A percentile compares a stretch with the other conserved stretches of the same genome.
Conservation (phyloP, 768 basidiomycete genomes). For the Russula foetens region DNA sequence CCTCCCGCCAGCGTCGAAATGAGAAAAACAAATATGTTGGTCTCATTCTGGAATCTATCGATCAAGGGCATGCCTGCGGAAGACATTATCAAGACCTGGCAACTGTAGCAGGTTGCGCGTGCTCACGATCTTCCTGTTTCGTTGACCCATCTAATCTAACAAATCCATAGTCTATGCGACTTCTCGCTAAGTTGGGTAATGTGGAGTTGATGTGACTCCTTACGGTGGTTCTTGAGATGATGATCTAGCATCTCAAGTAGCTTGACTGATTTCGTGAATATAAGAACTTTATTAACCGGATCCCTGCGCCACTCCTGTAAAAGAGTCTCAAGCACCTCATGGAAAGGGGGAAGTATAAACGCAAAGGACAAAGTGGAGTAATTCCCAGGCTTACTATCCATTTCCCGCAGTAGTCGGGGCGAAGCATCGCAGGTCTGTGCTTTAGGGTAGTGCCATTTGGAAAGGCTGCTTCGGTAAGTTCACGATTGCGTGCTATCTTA, state of each 20-base stretch:
- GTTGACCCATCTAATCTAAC: conserved; percentile 77
- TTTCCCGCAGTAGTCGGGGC: conserved; percentile 70
- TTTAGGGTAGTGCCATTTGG: conserved; percentile 47
- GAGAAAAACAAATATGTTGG: conserved; percentile 69
- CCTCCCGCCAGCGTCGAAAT: conserved; percentile 91
- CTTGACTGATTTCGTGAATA: conserved; percentile 92
- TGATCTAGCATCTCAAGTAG: conserved; percentile 79
- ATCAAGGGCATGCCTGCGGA: conserved; percentile 74
- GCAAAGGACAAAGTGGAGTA: background rate
- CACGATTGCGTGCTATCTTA: conserved; percentile 47
- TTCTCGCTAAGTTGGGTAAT: background rate
- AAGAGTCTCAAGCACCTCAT: conserved; percentile 56
- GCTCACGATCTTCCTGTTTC: conserved; percentile 56
- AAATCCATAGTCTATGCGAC: conserved; percentile 41
- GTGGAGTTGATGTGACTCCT: conserved; percentile 23
- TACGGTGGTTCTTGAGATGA: conserved; percentile 54
- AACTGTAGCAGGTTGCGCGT: background rate
- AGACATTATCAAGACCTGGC: background rate
- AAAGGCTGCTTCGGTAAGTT: conserved; percentile 57
- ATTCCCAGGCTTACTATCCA: conserved; percentile 52
- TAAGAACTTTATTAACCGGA: conserved; percentile 73
- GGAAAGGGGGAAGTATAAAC: background rate
- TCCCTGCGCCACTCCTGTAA: conserved; percentile 63
- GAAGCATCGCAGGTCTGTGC: conserved; percentile 54
- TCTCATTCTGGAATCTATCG: conserved; percentile 72